Evolutionary conservation across 73 alveolate genomes (phyloP).

Genomic region (Paramecium sonneborni): DNA sequence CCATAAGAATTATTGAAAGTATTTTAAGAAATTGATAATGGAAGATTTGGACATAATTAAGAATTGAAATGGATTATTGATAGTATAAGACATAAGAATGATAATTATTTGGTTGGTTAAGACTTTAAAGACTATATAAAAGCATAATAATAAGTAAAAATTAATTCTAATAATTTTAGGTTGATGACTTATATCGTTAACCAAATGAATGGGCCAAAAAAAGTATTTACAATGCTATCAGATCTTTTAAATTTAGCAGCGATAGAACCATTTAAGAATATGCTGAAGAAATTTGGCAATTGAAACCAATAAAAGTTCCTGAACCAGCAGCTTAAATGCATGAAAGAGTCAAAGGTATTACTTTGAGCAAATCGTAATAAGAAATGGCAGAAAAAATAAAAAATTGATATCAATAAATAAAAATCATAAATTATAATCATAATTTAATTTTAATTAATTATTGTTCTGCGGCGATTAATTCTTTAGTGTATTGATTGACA

Average conservation of each 20-base stretch:
- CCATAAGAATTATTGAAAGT: constrained; percentile 62
- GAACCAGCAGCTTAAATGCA: constrained; percentile 57
- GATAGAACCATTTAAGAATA: constrained; percentile 76
- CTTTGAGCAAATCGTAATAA: constrained; percentile 24
- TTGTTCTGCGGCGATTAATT: background rate
- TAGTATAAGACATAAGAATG: constrained; percentile 67
- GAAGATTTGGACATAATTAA: constrained; percentile 54
- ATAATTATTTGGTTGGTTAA: constrained; percentile 76
- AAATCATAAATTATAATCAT: background rate
- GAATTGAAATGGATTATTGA: constrained; percentile 57
- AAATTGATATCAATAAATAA: background rate
- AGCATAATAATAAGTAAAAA: constrained; percentile 70
- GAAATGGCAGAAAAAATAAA: constrained; percentile 7
- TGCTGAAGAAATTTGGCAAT: constrained; percentile 75
- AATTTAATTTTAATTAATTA: background rate
- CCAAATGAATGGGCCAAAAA: constrained; percentile 68
- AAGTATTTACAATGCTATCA: constrained; percentile 72
- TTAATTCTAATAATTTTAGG: background rate
- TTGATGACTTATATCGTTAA: constrained; percentile 69
- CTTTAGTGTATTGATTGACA: background rate
- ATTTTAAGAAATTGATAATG: constrained; percentile 57
- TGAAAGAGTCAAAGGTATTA: constrained; percentile 60
- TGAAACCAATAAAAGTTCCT: constrained; percentile 59
- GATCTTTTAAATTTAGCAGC: constrained; percentile 69
- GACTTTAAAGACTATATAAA: constrained; percentile 81